Base-by-base conservation (phyloP, 805 yeast genomes). In the Lipomyces sp. region DNA sequence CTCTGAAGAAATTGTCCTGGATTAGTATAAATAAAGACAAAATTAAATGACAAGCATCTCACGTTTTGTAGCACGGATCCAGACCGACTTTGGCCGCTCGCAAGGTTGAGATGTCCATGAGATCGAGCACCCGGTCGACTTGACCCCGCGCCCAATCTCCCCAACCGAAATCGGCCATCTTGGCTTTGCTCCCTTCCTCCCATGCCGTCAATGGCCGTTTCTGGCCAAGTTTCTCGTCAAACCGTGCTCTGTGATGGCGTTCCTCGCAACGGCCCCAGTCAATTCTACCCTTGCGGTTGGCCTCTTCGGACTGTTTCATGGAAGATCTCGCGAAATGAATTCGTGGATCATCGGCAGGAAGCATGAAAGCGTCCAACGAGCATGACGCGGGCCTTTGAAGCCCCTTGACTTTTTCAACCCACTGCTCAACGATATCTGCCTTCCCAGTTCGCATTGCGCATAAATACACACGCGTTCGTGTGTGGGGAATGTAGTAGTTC, bases 201-300 rank as follows among this genome's bases (percentile, higher is more conserved):
- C 52, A 48, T 19, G 47, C 35, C 11, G 52, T 42, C 6, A 48
- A n/a, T 10, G 47, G 52, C 18, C 52, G 39, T 26, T 36, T 35
- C 1, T 35, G 16, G 8, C 47, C 52, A 4, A 48, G 34, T 14
- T 31, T 26, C 40, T 48, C 52, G 2, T 43, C 45, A 32, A 21
- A 33, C 18, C 52, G 38, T 2, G 52, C 52, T 19, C 32, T 42
- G 11, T 45, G 39, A 34, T 48, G 47, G 5, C 52, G 43, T 10
- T 37, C 42, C 33, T 48, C 52, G 21, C 52, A 48, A 28, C 47
- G 39, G 8, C 31, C 47, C 52, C 52, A 48, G 33, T 42, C 52
- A 0, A 31, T n/a, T 5, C 43, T 40, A 2, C 44, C 24, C 8
- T 36, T 23, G 3, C 16, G 26, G 14, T 19, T n/a, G 5, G 41